phyloP scores from a whole-genome alignment of 306 rosid species.

The Astragalus glycyphyllos region DNA sequence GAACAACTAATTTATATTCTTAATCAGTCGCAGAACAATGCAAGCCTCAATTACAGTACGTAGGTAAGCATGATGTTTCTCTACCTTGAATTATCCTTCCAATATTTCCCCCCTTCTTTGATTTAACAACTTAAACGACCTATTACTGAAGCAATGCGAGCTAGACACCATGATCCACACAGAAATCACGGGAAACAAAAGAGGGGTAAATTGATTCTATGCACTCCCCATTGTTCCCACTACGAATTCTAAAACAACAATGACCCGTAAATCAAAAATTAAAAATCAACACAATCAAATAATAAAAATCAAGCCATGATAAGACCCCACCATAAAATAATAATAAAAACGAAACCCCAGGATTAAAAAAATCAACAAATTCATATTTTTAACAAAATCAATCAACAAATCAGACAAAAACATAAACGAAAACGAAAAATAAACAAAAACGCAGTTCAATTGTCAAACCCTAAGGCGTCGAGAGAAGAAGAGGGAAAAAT shows the following conservation, averaged over 20 bases:
- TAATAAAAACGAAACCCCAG: background rate
- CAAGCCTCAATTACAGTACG: conserved; percentile 12
- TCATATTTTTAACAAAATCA: background rate
- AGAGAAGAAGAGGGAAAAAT: conserved; percentile 1
- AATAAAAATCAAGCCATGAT: conserved; percentile 35
- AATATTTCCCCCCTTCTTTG: background rate
- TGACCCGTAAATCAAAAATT: background rate
- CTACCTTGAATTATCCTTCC: conserved; percentile 22
- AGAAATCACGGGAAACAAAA: background rate
- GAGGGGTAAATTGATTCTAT: background rate
- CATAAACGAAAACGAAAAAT: background rate
- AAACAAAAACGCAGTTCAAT: background rate
- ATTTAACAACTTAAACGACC: conserved; percentile 13
- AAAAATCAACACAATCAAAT: conserved; percentile 10
- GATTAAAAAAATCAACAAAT: background rate
- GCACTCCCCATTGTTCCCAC: conserved; percentile 33
- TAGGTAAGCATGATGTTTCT: conserved; percentile 5
- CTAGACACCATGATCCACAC: conserved; percentile 43
- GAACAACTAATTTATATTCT: background rate
- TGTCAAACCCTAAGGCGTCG: background rate
- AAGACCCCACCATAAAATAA: conserved; percentile 2
- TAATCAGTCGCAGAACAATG: conserved; percentile 10
- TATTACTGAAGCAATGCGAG: conserved; percentile 33
- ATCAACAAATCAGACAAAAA: background rate
- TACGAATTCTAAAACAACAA: conserved; percentile 9